Evolutionary conservation across 176 grass and related monocot genomes (phyloP).

Genomic region (Rhynchospora breviuscula): DNA sequence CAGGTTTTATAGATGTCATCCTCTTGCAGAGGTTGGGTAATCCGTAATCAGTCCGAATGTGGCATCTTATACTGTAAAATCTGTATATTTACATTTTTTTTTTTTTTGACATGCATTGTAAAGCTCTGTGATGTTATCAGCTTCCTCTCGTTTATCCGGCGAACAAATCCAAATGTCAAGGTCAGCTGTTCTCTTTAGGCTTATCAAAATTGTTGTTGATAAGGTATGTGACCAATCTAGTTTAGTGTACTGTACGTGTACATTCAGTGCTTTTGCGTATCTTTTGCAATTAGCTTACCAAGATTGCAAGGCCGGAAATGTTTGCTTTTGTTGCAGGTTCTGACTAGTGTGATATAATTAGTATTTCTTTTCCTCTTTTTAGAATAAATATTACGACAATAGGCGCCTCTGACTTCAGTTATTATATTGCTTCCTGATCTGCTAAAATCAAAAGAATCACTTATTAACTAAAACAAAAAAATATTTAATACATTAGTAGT

Average conservation of each 20-base stretch:
- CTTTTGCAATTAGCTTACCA: background rate
- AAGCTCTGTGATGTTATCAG: background rate
- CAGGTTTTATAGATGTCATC: too few species aligned
- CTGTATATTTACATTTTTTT: background rate
- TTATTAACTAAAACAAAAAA: background rate
- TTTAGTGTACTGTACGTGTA: too few species aligned
- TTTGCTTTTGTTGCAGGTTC: background rate
- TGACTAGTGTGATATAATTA: background rate
- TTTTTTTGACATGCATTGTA: background rate
- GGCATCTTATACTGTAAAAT: background rate
- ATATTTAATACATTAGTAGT: background rate
- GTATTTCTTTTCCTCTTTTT: background rate
- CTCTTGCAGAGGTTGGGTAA: too few species aligned
- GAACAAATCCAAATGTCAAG: background rate
- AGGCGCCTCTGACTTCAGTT: background rate
- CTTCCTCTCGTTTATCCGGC: too few species aligned
- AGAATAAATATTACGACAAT: background rate
- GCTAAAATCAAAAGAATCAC: background rate
- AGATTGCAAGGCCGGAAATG: background rate
- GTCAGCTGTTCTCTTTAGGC: background rate
- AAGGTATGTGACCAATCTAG: background rate
- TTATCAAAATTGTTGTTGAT: background rate
- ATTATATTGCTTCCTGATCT: background rate
- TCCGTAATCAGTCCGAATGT: too few species aligned
- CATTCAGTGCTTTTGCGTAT: too few species aligned